phyloP scores from a whole-genome alignment of 257 asterid genomes.

The Solanum chilense region DNA sequence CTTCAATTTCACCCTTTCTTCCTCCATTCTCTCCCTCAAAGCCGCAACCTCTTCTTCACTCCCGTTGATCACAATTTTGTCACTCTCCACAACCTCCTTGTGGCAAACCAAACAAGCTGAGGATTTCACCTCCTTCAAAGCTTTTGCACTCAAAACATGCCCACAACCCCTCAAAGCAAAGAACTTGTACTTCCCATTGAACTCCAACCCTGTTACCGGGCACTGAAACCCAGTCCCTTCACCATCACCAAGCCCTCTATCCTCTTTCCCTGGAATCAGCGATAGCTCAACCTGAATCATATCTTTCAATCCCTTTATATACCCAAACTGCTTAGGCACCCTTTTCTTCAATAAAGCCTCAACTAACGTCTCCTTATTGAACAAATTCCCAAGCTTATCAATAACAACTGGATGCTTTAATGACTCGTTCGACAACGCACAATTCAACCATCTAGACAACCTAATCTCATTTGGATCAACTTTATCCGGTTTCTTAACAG shows the following conservation, averaged over 20 bases:
- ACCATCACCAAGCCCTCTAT: conserved; percentile 9
- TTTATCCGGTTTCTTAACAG: conserved; percentile 72
- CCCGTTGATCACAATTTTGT: conserved; percentile 78
- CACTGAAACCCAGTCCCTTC: conserved; percentile 49
- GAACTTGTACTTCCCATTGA: conserved; percentile 69
- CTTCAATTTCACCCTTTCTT: conserved; percentile 32
- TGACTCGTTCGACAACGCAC: conserved; percentile 77
- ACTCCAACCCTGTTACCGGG: conserved; percentile 68
- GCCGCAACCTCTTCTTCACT: conserved; percentile 67
- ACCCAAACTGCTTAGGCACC: conserved; percentile 68
- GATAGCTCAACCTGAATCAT: conserved; percentile 60
- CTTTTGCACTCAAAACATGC: conserved; percentile 82
- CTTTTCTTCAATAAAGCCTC: conserved; percentile 78
- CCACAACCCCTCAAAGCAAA: conserved; percentile 64
- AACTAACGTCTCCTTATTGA: conserved; percentile 78
- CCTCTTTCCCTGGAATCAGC: conserved; percentile 34
- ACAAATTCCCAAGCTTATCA: conserved; percentile 77
- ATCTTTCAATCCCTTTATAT: conserved; percentile 89
- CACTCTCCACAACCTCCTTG: conserved; percentile 54
- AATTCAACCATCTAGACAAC: conserved; percentile 67
- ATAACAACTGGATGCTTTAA: conserved; percentile 68
- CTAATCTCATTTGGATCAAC: conserved; percentile 73
- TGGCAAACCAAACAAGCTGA: conserved; percentile 68
- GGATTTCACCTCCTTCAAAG: conserved; percentile 83
- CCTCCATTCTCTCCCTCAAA: conserved; percentile 65